Percentiles rank a stretch among this genome's conserved stretches.
phyloP scores from a whole-genome alignment of 177 flowering plant species.

The Vitis hybrid region DNA sequence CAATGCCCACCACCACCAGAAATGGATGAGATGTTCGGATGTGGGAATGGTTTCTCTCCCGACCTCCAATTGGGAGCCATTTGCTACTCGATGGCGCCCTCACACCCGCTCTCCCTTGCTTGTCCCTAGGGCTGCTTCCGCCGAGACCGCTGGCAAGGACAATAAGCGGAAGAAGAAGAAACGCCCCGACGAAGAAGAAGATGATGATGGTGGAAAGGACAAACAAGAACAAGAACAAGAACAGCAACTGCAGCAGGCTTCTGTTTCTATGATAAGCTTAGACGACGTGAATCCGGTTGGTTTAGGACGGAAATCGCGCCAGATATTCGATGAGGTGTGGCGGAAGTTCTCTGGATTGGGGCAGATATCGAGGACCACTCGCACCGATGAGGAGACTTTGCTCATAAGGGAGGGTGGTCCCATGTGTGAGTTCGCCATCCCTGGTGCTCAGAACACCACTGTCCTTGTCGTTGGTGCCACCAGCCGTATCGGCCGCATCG shows the following conservation, averaged over 20 bases:
- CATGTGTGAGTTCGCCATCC: constrained; percentile 91
- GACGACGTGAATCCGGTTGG: constrained; percentile 95
- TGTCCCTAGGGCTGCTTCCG: neutral
- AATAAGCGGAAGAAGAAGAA: neutral
- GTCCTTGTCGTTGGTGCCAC: constrained; percentile 96
- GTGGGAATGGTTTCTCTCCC: neutral
- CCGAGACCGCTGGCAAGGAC: neutral
- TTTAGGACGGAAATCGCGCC: constrained; percentile 76
- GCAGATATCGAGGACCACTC: constrained; percentile 78
- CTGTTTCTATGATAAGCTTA: constrained; percentile 30
- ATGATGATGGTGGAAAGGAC: neutral
- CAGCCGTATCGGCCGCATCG: constrained; percentile 81
- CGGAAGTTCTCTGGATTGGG: constrained; percentile 89
- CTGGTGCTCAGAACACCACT: constrained; percentile 89
- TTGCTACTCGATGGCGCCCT: too few relatives aligned
- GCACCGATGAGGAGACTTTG: constrained; percentile 46
- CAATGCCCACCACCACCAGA: too few relatives aligned
- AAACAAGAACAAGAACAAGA: neutral
- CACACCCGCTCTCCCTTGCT: too few relatives aligned
- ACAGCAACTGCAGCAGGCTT: constrained; percentile 18
- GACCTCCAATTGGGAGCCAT: neutral
- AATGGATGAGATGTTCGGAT: neutral
- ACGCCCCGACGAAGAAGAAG: neutral
- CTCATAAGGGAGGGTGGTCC: constrained; percentile 73
- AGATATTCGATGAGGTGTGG: constrained; percentile 94